phyloP scores from a whole-genome alignment of 2,329 filamentous ascomycete genomes.

The Aspergillus sp. region DNA sequence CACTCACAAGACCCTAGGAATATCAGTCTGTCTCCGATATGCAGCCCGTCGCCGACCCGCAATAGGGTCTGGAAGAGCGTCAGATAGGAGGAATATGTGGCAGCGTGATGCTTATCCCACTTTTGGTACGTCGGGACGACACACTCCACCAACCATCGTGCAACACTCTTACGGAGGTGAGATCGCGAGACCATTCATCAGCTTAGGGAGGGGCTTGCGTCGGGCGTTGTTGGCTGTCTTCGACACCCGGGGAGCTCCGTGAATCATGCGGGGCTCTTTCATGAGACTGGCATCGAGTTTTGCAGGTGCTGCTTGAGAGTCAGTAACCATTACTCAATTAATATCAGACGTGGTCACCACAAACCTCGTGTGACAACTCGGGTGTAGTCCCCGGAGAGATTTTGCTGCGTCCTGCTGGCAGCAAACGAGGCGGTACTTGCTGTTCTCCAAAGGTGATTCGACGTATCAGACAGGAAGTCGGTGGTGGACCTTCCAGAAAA shows the following conservation, averaged over 20 bases:
- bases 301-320: constrained; percentile 65
- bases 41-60: constrained; percentile 4
- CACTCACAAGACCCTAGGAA: constrained; percentile 1
- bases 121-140: constrained; percentile 10
- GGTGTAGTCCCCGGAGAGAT: constrained; percentile 52
- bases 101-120: constrained; percentile 12
- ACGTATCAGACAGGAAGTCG: constrained; percentile 62
- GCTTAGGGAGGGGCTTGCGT: constrained; percentile 43
- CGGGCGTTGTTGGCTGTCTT: constrained; percentile 44
- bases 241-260: constrained; percentile 72
- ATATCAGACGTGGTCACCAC: constrained; percentile 16
- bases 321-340: constrained; percentile 41
- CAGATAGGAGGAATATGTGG: constrained; percentile 14
- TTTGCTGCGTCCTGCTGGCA: constrained; percentile 48
- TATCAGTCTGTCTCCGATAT: not conserved
- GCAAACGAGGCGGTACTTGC: constrained; percentile 59
- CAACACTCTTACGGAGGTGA: constrained; percentile 29
- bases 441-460: constrained; percentile 64
- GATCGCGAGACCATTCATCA: constrained; percentile 43
- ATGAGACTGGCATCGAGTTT: constrained; percentile 84
- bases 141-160: constrained; percentile 21
- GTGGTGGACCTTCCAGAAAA: constrained; percentile 52
- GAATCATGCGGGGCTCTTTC: constrained; percentile 87
- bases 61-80: constrained; percentile 2
- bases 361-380: constrained; percentile 52